These are phyloP conservation scores for Mycena galopus DNA, from an alignment of 768 basidiomycete species.

Conservation along the genomic window DNA sequence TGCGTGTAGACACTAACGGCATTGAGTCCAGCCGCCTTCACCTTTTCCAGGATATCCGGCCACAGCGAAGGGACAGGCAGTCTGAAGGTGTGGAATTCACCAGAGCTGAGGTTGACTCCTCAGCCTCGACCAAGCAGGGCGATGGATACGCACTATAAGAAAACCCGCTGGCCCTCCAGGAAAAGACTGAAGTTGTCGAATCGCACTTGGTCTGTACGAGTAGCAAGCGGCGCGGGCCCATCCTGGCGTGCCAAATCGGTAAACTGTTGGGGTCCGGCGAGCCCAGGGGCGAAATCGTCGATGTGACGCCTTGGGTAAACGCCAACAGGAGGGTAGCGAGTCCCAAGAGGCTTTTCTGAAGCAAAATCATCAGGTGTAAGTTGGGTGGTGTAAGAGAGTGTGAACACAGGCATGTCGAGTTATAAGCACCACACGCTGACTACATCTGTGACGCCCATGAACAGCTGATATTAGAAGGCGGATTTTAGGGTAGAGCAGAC, in stretches of 20 bases:
- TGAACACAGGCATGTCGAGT: not conserved
- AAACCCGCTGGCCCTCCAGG: constrained; percentile 76
- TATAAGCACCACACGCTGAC: constrained; percentile 1
- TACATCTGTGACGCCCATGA: constrained; percentile 12
- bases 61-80: constrained; percentile 85
- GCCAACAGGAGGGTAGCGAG: not conserved
- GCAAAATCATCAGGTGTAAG: constrained; percentile 12
- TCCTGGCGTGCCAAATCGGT: constrained; percentile 16
- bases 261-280: constrained; percentile 3
- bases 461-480: constrained; percentile 20
- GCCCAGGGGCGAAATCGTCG: not conserved
- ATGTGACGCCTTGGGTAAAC: not conserved
- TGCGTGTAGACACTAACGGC: constrained; percentile 84
- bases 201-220: constrained; percentile 48
- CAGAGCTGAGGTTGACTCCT: constrained; percentile 65
- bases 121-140: not conserved
- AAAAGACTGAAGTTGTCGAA: constrained; percentile 82
- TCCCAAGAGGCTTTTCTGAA: constrained; percentile 5
- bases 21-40: constrained; percentile 86
- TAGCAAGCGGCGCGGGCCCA: constrained; percentile 2
- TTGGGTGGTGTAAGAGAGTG: not conserved
- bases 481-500: constrained; percentile 4
- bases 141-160: constrained; percentile 72
- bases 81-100: constrained; percentile 89
- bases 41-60: constrained; percentile 86